Conservation (phyloP, 495 filamentous ascomycete species). For the Alectoria sarmentosa region DNA sequence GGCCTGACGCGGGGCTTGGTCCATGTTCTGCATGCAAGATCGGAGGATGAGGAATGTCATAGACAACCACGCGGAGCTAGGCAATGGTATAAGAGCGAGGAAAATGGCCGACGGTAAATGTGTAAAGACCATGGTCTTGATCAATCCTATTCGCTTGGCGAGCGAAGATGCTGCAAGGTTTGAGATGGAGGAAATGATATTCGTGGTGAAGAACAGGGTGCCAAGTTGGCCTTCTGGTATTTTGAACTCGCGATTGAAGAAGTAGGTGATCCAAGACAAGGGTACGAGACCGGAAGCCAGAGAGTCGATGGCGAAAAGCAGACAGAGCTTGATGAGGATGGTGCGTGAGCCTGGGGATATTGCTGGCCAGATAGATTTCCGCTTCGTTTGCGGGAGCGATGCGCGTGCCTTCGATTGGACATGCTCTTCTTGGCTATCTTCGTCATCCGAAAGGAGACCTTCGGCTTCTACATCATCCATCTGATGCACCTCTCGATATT, state of each 20-base stretch:
- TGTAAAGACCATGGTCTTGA: conserved; percentile 85
- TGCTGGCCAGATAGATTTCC: conserved; percentile 36
- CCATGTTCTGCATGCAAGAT: conserved; percentile 67
- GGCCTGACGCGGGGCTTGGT: conserved; percentile 71
- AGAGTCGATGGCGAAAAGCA: conserved; percentile 71
- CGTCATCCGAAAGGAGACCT: conserved; percentile 24
- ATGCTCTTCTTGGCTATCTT: conserved; percentile 15
- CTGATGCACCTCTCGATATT: conserved; percentile 25
- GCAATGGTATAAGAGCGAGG: conserved; percentile 60
- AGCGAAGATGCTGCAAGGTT: conserved; percentile 70
- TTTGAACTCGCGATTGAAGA: conserved; percentile 68
- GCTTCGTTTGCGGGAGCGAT: conserved; percentile 17
- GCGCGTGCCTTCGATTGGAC: neutral
- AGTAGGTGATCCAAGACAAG: conserved; percentile 66
- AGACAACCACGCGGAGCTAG: conserved; percentile 46
- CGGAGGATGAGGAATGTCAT: conserved; percentile 63
- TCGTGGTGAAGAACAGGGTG: conserved; percentile 58
- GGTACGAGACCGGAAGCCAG: conserved; percentile 66
- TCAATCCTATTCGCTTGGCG: conserved; percentile 66
- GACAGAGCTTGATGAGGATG: conserved; percentile 62
- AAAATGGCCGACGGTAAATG: conserved; percentile 72
- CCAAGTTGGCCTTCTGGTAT: conserved; percentile 64
- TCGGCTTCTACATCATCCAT: conserved; percentile 18
- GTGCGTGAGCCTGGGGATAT: conserved; percentile 50
- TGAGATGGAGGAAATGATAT: conserved; percentile 57